Evolutionary conservation across 116 monocot species (phyloP).

Genomic region (Papilionanthe hybrid): DNA sequence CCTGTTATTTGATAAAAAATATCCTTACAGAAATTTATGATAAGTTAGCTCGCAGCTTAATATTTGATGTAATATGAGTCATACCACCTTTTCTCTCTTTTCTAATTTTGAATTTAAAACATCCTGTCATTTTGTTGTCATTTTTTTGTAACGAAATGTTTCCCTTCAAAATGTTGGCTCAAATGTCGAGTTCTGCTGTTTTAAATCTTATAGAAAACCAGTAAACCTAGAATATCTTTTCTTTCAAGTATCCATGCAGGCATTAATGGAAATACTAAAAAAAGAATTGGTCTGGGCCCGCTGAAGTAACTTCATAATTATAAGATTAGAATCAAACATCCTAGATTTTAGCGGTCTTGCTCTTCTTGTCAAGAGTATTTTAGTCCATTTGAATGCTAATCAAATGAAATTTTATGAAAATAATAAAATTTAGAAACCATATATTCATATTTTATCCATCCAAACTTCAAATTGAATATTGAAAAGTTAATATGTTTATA

Average conservation of each 20-base stretch:
- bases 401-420: background rate
- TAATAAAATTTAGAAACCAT: background rate
- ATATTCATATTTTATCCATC: background rate
- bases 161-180: background rate
- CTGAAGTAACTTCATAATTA: background rate
- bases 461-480: background rate
- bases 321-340: background rate
- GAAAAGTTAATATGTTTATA: background rate
- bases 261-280: background rate
- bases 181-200: background rate
- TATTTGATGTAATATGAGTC: background rate
- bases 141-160: background rate
- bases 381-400: background rate
- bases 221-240: background rate
- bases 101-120: background rate
- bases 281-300: background rate
- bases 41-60: background rate
- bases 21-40: background rate
- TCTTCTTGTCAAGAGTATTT: background rate
- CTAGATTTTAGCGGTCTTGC: background rate
- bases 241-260: background rate
- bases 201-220: background rate
- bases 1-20: slow-evolving; percentile 3
- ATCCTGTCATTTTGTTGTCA: background rate
- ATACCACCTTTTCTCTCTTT: background rate